phyloP scores from a whole-genome alignment of 805 yeast genomes.

The Hemisphaericaspora nanyangensis region DNA sequence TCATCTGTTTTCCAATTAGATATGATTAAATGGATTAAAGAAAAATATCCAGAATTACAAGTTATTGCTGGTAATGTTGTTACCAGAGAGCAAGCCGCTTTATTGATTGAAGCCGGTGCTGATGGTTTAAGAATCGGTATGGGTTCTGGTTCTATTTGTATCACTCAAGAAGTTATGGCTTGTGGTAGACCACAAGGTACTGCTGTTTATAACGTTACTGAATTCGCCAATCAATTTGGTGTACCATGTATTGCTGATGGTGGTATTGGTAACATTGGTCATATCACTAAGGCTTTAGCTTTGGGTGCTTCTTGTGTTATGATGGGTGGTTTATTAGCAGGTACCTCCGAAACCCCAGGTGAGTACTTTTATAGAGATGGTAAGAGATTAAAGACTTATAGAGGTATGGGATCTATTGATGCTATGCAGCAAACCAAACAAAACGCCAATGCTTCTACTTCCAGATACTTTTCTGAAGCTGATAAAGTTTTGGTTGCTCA shows the following conservation, averaged over 20 bases:
- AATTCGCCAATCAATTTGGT: conserved; percentile 92
- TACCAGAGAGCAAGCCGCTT: conserved; percentile 98
- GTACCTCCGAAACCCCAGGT: conserved; percentile 98
- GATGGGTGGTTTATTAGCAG: conserved; percentile 99
- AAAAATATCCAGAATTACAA: conserved; percentile 71
- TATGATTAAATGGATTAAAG: conserved; percentile 89
- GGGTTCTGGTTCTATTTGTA: conserved; percentile 99
- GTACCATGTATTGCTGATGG: conserved; percentile 99
- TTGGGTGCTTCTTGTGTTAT: conserved; percentile 95
- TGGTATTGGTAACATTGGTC: conserved; percentile 98
- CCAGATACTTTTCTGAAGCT: conserved; percentile 95
- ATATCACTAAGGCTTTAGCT: conserved; percentile 93
- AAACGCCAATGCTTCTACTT: conserved; percentile 94
- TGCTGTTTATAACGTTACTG: conserved; percentile 91
- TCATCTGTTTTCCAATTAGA: conserved; percentile 92
- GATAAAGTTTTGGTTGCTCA: conserved; percentile 97
- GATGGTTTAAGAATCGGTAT: conserved; percentile 98
- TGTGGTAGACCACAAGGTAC: conserved; percentile 99
- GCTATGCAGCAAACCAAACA: conserved; percentile 92
- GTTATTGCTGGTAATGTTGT: conserved; percentile 98
- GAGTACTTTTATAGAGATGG: conserved; percentile 97
- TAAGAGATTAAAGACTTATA: conserved; percentile 91
- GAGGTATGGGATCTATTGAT: conserved; percentile 99
- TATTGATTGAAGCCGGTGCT: conserved; percentile 90
- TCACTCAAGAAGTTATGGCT: conserved; percentile 99